phyloP scores from a whole-genome alignment of 192 early-diverging fungal species.

The Umbelopsis ramanniana region DNA sequence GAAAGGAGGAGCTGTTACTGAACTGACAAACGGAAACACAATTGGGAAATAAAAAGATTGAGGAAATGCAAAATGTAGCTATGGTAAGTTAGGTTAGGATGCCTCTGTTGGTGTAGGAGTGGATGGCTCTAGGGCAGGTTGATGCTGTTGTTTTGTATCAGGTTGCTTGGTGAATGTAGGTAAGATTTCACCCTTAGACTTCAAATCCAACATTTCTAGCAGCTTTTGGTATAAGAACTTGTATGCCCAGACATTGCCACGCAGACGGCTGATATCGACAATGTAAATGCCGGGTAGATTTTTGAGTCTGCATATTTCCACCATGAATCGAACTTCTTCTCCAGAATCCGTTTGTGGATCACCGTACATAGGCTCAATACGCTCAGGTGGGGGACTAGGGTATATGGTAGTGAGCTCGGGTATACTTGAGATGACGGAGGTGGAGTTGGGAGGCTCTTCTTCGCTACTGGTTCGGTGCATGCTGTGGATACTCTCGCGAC shows the following conservation, averaged over 20 bases:
- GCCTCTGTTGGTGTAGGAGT: background rate
- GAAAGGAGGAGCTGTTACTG: no score
- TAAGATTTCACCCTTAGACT: conserved; percentile 22
- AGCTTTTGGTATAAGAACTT: conserved; percentile 64
- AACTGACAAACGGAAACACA: no score
- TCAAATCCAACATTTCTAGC: conserved; percentile 38
- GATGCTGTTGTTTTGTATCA: background rate
- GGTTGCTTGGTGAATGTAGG: background rate
- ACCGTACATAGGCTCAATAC: conserved; percentile 40
- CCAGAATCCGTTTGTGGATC: conserved; percentile 43
- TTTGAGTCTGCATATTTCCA: conserved; percentile 82
- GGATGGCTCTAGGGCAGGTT: background rate
- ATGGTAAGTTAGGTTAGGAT: background rate
- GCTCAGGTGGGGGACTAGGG: background rate
- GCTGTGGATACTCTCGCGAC: conserved; percentile 19
- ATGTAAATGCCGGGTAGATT: conserved; percentile 72
- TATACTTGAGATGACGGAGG: conserved; percentile 14
- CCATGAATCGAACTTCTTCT: conserved; percentile 74
- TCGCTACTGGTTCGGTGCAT: conserved; percentile 16
- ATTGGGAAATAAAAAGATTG: background rate
- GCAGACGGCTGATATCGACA: conserved; percentile 59
- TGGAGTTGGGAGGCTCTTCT: conserved; percentile 16
- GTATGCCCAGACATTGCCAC: conserved; percentile 68
- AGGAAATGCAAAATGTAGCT: background rate
- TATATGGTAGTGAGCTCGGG: conserved; percentile 20